Evolutionary conservation across 345 rosid species (phyloP), one percentile per base, ranked within the genome.

Genomic region (Raphanus sativus): DNA sequence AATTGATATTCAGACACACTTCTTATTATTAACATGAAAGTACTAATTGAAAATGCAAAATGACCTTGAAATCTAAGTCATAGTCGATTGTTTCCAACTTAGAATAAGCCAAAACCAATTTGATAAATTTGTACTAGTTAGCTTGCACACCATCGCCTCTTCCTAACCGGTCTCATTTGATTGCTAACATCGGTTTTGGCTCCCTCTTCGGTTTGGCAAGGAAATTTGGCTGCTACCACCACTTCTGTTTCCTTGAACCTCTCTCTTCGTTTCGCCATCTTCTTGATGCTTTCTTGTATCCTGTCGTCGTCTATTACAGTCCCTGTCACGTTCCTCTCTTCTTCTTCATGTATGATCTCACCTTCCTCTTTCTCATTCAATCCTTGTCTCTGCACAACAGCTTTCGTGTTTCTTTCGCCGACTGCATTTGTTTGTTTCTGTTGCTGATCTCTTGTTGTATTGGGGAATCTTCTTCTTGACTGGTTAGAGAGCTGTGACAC

Each of bases 231-330:
- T 4, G 68, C 64, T 68, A 77, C 80, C 71, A 79, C 80, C 73
- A 79, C 5, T 8, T 73, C 55, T 2, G 82, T 67, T 61, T 82
- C 84, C 76, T 86, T 85, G 76, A 91, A 91, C 56, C 93, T 84
- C 82, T 85, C 86, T 77, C 87, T 83, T 58, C 90, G 80, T 80
- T 81, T 89, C 79, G 87, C 89, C 89, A 91, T 87, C 83, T 85
- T 88, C 34, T 86, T 91, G 29, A 90, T 13, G 7, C 86, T 82
- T 45, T 82, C 89, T 66, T 63, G 76, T 56, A 88, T 80, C 38
- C 70, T 72, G 11, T 83, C 76, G 1, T 83, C 74, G 34, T 85
- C 87, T 62, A 80, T 78, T 69, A 56, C 82, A 36, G 17, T 34
- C 33, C 8, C 38, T 61, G 56, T 67, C 42, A n/a, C 56, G 2